Evolutionary conservation across 768 basidiomycete species (phyloP), one percentile per base, ranked within the genome.

Genomic region (Hydnum rufescens): DNA sequence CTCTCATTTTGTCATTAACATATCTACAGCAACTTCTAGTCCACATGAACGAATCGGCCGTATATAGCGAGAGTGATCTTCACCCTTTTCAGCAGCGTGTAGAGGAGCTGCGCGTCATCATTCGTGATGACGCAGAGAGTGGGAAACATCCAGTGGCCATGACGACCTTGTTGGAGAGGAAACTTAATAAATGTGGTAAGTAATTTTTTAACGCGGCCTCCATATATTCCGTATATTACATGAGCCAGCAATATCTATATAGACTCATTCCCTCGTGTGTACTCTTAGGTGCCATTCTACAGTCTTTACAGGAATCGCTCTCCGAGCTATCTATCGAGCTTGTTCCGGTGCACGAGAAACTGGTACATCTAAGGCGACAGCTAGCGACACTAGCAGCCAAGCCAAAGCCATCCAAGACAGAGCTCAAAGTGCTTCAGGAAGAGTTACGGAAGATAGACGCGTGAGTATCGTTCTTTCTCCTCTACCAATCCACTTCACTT

Each of bases 361-460:
- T 99, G 16, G 82, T 99, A 42, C 78, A 75, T 29, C 72, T 96
- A 52, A 78, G 95, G 53, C 79, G 92, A 58, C 82, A 89, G 62
- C 76, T 99, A 32, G 87, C 84, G 31, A 74, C 82, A 4, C 73
- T 97, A 49, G 84, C 88, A 23, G 83, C 86, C 4, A 88, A 88
- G 65, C 84, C 83, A 57, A 82, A 83, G 6, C 75, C 81, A 4
- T 76, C 80, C 57, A 90, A 88, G 64, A 69, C 78, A 4, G 92
- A 95, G 64, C 73, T 93, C 54, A 90, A 92, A 66, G 80, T 85
- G 42, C 66, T 96, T 44, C 75, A 84, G 53, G 89, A 95, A 64
- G 95, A 97, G 61, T 72, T 99, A 52, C 75, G 93, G 53, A 86
- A 82, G 67, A 93, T 99, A 58, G 95, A 99, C 70, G 81, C 83